A percentile compares a stretch with the other conserved stretches of the same genome.
phyloP scores from a whole-genome alignment of 148 eudicot genomes.

The Fagopyrum tataricum region DNA sequence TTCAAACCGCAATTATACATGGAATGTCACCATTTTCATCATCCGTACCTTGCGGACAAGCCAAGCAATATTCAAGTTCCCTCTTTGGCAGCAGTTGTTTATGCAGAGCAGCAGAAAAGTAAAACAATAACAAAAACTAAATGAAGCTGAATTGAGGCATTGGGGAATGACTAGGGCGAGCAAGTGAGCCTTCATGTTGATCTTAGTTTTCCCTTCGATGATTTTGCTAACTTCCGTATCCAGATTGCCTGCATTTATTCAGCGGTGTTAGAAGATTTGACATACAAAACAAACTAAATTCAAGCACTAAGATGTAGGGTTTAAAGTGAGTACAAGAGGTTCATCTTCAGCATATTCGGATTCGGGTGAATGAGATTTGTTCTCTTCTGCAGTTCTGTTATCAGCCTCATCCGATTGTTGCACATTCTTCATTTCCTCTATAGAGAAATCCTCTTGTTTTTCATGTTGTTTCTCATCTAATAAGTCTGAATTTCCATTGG shows the following conservation, averaged over 20 bases:
- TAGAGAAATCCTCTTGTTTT: constrained; percentile 19
- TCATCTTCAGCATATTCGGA: constrained; percentile 54
- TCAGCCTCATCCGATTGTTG: constrained; percentile 31
- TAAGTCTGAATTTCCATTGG: constrained; percentile 19
- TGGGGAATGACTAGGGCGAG: neutral
- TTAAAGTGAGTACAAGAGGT: constrained; percentile 52
- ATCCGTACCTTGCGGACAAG: constrained; percentile 3
- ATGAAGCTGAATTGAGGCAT: too few species aligned
- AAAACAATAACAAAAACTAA: neutral
- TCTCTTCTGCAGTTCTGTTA: constrained; percentile 16
- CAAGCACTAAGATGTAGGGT: neutral
- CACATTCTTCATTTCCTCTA: constrained; percentile 22
- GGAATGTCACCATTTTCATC: neutral
- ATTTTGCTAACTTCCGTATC: constrained; percentile 53
- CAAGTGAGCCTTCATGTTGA: neutral
- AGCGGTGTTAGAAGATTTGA: neutral
- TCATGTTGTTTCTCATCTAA: constrained; percentile 16
- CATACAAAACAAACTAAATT: neutral
- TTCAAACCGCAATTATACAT: constrained; percentile 2
- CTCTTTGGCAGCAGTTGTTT: constrained; percentile 8
- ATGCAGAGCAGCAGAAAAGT: constrained; percentile 1
- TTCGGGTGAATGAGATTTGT: constrained; percentile 20
- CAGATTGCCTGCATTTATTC: constrained; percentile 47
- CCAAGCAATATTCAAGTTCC: neutral
- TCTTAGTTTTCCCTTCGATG: constrained; percentile 25